phyloP scores from a whole-genome alignment of 2,329 filamentous ascomycete genomes.

The Leptographium radiaticola region DNA sequence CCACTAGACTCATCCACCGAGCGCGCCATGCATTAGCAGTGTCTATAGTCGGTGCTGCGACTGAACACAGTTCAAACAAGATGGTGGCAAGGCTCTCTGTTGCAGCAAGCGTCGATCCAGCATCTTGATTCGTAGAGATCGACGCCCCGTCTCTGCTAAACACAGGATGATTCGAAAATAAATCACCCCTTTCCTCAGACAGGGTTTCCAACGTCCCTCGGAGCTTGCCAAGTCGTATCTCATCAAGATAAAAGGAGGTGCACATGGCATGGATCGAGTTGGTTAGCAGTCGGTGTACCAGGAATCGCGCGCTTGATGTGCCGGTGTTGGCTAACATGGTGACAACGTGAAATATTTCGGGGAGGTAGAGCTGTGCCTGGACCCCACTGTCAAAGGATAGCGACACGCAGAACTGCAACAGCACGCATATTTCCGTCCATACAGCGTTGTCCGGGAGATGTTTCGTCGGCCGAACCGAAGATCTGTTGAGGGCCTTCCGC shows the following conservation, averaged over 20 bases:
- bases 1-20: slow-evolving; percentile 61
- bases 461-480: slow-evolving; percentile 52
- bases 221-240: slow-evolving; percentile 41
- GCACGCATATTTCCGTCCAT: slow-evolving; percentile 56
- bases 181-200: slow-evolving; percentile 45
- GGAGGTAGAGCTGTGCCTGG: slow-evolving; percentile 54
- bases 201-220: slow-evolving; percentile 43
- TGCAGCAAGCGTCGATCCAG: slow-evolving; percentile 34
- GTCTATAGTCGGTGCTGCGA: slow-evolving; percentile 51
- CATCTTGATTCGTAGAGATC: slow-evolving; percentile 40
- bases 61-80: slow-evolving; percentile 49
- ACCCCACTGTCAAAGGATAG: slow-evolving; percentile 55
- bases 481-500: slow-evolving; percentile 53
- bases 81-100: slow-evolving; percentile 50
- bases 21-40: slow-evolving; percentile 57
- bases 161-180: slow-evolving; percentile 35
- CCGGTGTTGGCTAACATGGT: slow-evolving; percentile 60
- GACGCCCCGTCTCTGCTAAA: slow-evolving; percentile 39
- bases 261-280: slow-evolving; percentile 57
- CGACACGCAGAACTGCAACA: slow-evolving; percentile 52
- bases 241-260: slow-evolving; percentile 51
- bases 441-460: slow-evolving; percentile 53
- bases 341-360: slow-evolving; percentile 57
- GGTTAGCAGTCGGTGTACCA: slow-evolving; percentile 50
- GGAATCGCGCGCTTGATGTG: slow-evolving; percentile 37